Conservation (phyloP, 2,329 filamentous ascomycete species). For the Diaporthe humulicola region DNA sequence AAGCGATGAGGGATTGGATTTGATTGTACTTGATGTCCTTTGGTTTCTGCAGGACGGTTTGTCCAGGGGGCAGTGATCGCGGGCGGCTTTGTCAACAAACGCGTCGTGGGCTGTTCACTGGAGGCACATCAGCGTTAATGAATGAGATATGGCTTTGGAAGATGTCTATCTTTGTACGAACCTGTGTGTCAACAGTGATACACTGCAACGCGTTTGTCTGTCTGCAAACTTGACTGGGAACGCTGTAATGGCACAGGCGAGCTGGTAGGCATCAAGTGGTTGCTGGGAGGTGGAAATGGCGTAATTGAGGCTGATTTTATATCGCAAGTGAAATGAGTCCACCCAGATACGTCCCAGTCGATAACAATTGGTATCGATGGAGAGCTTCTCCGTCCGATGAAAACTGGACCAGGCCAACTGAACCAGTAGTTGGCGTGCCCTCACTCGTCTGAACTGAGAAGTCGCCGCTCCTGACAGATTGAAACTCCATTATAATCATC, state of each 20-base stretch:
- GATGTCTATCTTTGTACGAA: not conserved
- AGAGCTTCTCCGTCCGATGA: constrained; percentile 1
- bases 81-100: not conserved
- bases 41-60: not conserved
- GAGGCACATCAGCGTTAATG: not conserved
- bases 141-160: not conserved
- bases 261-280: not conserved
- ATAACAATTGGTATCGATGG: constrained; percentile 1
- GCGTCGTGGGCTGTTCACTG: not conserved
- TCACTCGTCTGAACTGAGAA: not conserved
- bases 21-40: not conserved
- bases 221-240: not conserved
- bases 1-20: not conserved
- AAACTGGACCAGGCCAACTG: not conserved
- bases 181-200: not conserved
- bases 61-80: not conserved
- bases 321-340: not conserved
- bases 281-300: not conserved
- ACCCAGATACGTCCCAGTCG: not conserved
- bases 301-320: not conserved
- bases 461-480: not conserved
- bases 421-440: not conserved
- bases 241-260: not conserved
- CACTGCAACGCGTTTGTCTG: not conserved
- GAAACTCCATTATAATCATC: not conserved